Evolutionary conservation across 257 asterid species (phyloP), one percentile per base, ranked within the genome.

Genomic region (Solanum bukasovii): DNA sequence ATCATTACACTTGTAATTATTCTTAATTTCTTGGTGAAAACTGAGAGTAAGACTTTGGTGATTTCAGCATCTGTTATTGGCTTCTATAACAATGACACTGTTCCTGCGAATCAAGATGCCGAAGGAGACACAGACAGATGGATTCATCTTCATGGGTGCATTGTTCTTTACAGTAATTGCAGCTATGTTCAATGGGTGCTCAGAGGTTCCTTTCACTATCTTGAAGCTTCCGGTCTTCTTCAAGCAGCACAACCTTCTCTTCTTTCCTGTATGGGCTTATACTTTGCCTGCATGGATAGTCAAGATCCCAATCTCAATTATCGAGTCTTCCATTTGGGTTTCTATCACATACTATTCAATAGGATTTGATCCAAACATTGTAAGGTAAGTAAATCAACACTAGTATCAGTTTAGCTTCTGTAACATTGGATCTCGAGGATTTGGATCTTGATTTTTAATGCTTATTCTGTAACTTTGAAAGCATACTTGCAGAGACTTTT

Each of bases 191-290:
- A 94, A 95, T 70, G 98, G 98, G 33, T 92, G 93, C 90, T 92
- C 96, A 83, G 96, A 95, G 92, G 93, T 93, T 33, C 92, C 96
- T 8, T 87, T 95, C 59, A 93, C 94, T 40, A 94, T 95, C 38
- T 23, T 92, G 85, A 95, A 94, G 86, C 96, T 95, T 79, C 98
- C 98, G 2, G 95, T 93, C 31, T 93, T 94, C 81, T 95, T 89
- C 93, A 95, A 95, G 93, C 98, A 95, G 87, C 65, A 96, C 65
- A 96, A 94, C 89, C 95, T 94, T 84, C 91, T 93, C 9, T 95
- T 95, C 89, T 94, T 91, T 34, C 98, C 98, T 75, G 89, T 96
- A 1, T 94, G 98, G 98, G 98, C 96, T 4, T 94, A 93, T 87
- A 91, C 98, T 89, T 67, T 95, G 84, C 98, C 98, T 20, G 6